A percentile compares a stretch with the other conserved stretches of the same genome.
Evolutionary conservation across 169 alveolate species (phyloP).

Genomic region (Plasmodium falciparum): DNA sequence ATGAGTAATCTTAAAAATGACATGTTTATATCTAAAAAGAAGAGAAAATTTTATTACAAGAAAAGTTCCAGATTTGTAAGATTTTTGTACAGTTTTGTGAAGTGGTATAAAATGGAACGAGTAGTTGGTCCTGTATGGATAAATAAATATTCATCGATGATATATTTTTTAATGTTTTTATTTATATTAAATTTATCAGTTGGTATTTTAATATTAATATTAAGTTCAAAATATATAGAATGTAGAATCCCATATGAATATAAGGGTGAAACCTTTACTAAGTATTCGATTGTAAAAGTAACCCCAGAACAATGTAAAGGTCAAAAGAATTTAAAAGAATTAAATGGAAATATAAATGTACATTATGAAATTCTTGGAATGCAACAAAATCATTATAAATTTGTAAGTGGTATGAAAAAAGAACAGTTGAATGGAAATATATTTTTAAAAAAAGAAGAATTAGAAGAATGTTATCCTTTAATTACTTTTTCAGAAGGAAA

Average conservation of each 20-base stretch:
- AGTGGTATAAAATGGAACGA: constrained; percentile 71
- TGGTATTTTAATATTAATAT: constrained; percentile 19
- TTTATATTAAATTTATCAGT: constrained; percentile 32
- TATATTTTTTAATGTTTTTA: constrained; percentile 35
- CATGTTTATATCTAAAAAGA: background rate
- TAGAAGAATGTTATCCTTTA: constrained; percentile 55
- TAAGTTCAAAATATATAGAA: constrained; percentile 57
- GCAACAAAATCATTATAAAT: constrained; percentile 52
- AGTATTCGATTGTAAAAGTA: constrained; percentile 61
- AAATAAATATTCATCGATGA: constrained; percentile 32
- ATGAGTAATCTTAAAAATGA: background rate
- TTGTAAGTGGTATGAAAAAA: constrained; percentile 43
- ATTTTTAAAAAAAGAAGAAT: constrained; percentile 31
- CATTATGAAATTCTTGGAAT: constrained; percentile 64
- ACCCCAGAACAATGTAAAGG: constrained; percentile 72
- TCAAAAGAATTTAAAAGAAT: constrained; percentile 20
- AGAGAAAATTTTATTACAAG: constrained; percentile 34
- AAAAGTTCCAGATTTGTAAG: constrained; percentile 26
- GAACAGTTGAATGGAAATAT: constrained; percentile 43
- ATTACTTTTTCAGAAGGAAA: constrained; percentile 41
- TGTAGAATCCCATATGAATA: constrained; percentile 73
- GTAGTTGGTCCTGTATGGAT: constrained; percentile 55
- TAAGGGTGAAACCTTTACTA: constrained; percentile 50
- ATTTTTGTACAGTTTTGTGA: constrained; percentile 31
- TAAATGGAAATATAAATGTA: constrained; percentile 49